Evolutionary conservation across 345 rosid species (phyloP).

Genomic region (Toxicodendron radicans): DNA sequence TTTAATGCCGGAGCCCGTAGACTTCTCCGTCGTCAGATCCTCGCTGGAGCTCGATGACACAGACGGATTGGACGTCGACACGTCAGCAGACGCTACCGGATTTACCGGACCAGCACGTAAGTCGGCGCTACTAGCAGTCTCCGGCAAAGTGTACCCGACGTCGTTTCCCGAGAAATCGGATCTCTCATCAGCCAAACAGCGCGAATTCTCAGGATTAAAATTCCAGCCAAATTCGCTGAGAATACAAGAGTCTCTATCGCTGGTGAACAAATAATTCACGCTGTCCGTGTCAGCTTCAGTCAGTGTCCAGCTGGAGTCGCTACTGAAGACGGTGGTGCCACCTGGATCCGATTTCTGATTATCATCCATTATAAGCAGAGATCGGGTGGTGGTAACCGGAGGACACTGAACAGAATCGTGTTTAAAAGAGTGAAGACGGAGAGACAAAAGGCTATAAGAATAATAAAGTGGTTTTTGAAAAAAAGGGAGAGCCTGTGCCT

Average conservation of each 20-base stretch:
- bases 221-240: slow-evolving; percentile 76
- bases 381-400: neutral
- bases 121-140: slow-evolving; percentile 12
- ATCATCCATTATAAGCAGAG: slow-evolving; percentile 31
- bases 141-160: slow-evolving; percentile 13
- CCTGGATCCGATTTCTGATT: slow-evolving; percentile 45
- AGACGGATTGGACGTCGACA: slow-evolving; percentile 64
- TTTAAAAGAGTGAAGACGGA: neutral
- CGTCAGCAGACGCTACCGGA: slow-evolving; percentile 30
- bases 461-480: neutral
- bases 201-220: slow-evolving; percentile 27
- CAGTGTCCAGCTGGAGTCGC: slow-evolving; percentile 39
- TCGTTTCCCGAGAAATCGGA: slow-evolving; percentile 30
- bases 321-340: slow-evolving; percentile 20
- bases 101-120: slow-evolving; percentile 12
- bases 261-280: slow-evolving; percentile 48
- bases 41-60: slow-evolving; percentile 85
- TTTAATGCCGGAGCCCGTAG: slow-evolving; percentile 66
- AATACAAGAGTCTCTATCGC: slow-evolving; percentile 42
- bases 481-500: neutral
- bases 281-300: slow-evolving; percentile 40
- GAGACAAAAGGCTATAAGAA: neutral
- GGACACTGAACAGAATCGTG: no score
- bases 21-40: slow-evolving; percentile 73
- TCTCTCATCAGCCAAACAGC: slow-evolving; percentile 18